Evolutionary conservation across 2,329 filamentous ascomycete genomes (phyloP).

Genomic region (Alternaria ethzedia): DNA sequence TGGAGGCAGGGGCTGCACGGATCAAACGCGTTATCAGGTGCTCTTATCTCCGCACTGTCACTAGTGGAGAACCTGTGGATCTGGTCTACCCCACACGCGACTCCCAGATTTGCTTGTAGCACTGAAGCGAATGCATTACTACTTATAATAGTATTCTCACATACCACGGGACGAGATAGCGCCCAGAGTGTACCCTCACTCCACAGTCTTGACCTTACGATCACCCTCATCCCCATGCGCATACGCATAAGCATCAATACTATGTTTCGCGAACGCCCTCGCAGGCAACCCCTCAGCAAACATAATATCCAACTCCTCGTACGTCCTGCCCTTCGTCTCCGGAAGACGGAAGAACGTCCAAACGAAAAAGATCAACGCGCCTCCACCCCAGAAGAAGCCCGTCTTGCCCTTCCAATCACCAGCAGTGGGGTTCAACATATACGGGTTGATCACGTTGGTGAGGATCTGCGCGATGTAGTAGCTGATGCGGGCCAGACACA

Average conservation of each 20-base stretch:
- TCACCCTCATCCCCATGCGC: slow-evolving; percentile 18
- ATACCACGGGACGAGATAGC: not conserved
- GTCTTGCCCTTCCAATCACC: slow-evolving; percentile 83
- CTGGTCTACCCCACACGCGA: not conserved
- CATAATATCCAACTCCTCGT: slow-evolving; percentile 80
- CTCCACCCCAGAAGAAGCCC: slow-evolving; percentile 83
- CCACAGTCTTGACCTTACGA: not conserved
- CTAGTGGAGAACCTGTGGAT: not conserved
- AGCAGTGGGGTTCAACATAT: slow-evolving; percentile 53
- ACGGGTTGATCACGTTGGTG: slow-evolving; percentile 76
- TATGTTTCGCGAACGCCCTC: slow-evolving; percentile 16
- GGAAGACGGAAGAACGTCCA: slow-evolving; percentile 81
- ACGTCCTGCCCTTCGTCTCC: slow-evolving; percentile 77
- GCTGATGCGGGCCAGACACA: slow-evolving; percentile 77
- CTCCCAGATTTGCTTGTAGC: not conserved
- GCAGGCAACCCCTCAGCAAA: slow-evolving; percentile 63
- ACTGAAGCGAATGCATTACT: not conserved
- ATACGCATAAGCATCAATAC: slow-evolving; percentile 17
- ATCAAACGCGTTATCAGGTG: not conserved
- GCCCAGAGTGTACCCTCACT: not conserved
- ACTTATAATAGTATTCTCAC: not conserved
- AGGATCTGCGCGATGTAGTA: slow-evolving; percentile 71
- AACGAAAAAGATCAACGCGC: slow-evolving; percentile 73
- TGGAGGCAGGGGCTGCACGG: no score
- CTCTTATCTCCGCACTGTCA: not conserved